Conservation (phyloP, 352 stramenopile genomes). For the Phytopythium sindhum region DNA sequence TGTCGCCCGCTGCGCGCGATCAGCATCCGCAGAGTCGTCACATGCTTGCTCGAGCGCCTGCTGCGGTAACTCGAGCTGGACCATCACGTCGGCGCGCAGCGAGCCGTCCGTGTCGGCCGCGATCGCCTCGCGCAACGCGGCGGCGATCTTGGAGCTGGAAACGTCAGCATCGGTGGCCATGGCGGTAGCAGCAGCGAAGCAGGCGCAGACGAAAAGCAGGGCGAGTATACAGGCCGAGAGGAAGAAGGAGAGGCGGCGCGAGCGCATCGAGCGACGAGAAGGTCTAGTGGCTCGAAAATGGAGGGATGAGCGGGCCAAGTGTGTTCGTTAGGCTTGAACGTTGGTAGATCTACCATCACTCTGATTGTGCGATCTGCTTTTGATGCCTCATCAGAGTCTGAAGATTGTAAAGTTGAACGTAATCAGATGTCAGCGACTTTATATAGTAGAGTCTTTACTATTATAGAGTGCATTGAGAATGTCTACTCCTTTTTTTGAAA, state of each 20-base stretch:
- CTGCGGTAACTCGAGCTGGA: slow-evolving; percentile 43
- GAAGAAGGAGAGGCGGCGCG: not conserved
- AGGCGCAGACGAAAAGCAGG: not conserved
- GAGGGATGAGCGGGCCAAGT: not conserved
- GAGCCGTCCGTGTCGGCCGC: slow-evolving; percentile 12
- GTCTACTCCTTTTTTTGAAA: too few species aligned
- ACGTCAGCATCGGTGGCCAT: not conserved
- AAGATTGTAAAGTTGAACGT: not conserved
- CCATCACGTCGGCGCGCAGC: slow-evolving; percentile 42
- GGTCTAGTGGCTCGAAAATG: not conserved
- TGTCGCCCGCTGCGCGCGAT: slow-evolving; percentile 32
- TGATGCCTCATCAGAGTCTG: not conserved
- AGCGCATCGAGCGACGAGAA: not conserved
- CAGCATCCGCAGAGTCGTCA: slow-evolving; percentile 8
- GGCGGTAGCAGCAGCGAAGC: not conserved
- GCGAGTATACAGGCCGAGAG: not conserved
- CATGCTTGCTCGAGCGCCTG: slow-evolving; percentile 30
- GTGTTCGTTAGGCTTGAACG: not conserved
- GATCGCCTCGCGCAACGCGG: slow-evolving; percentile 27
- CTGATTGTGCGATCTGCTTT: not conserved
- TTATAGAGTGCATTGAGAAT: too few species aligned
- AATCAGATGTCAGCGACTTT: not conserved
- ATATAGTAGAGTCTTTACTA: too few species aligned
- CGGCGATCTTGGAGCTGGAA: slow-evolving; percentile 26
- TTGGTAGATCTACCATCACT: slow-evolving; percentile 2